Base-by-base conservation (phyloP, 352 stramenopile species). In the Globisporangium yorkense region DNA sequence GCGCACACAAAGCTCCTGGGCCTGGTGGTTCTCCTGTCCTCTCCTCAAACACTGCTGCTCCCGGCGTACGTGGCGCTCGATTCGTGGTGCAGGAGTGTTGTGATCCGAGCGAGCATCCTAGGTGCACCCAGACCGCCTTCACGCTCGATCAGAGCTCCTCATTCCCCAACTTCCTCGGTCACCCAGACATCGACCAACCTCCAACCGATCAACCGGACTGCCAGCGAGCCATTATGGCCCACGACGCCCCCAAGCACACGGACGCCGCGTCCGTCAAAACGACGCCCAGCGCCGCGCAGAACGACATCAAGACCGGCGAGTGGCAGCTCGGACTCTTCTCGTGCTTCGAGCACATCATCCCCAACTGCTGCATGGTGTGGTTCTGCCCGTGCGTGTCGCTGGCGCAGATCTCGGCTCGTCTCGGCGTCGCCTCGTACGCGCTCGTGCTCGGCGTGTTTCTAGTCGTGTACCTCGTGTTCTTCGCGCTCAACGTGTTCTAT, bases 311-410 rank as follows among this genome's bases (percentile, higher is more conserved):
- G 51, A 58, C 37, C 20, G 68, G 68, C 39, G 63, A 48, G 31
- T 76, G 63, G 64, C 50, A 56, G 37, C 43, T 56, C 41, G 63
- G 59, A 0, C 41, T 76, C 57, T 76, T 58, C 46, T 60, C 47
- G 31, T 76, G 68, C 61, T 76, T 67, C 52, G 52, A 54, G 24
- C 33, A 65, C 41, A 39, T 65, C 29, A 54, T 76, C 13, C 61
- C 70, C 51, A 75, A 71, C 64, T 73, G 66, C 51, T 60, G 55
- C 50, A 70, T 73, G 61, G 56, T 59, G 20, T 59, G n/a, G 45
- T 71, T 51, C 21, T 59, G 61, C 16, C 68, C 67, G 37, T 73
- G 59, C 40, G 47, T 77, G 5, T 65, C 63, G 39, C 20, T 77
- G 33, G 58, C 64, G 10, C 64, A 74, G 53, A 63, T 68, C 52